A percentile compares a stretch with the other conserved stretches of the same genome.
Evolutionary conservation across 345 rosid species (phyloP).

Genomic region (Gossypium australe): DNA sequence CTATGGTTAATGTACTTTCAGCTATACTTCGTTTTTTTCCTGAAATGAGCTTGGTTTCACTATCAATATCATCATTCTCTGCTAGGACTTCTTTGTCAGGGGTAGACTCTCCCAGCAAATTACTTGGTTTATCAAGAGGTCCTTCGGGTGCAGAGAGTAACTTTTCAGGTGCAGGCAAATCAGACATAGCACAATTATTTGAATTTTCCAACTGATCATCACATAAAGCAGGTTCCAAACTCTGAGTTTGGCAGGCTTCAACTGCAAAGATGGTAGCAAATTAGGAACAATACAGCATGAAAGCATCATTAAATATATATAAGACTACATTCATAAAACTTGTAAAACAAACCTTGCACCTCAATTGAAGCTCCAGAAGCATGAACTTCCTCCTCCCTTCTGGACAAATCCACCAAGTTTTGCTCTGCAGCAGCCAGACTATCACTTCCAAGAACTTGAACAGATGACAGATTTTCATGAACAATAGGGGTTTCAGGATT

Average conservation of each 20-base stretch:
- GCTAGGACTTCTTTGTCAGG: constrained; percentile 48
- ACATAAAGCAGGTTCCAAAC: constrained; percentile 30
- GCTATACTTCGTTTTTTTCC: constrained; percentile 72
- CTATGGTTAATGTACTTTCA: constrained; percentile 67
- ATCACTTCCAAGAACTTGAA: constrained; percentile 13
- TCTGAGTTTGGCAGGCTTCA: constrained; percentile 34
- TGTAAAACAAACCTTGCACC: constrained; percentile 43
- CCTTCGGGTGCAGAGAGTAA: constrained; percentile 56
- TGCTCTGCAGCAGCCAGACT: constrained; percentile 14
- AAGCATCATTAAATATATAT: background rate
- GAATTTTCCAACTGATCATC: constrained; percentile 35
- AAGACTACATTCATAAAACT: constrained; percentile 15
- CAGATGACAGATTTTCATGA: constrained; percentile 20
- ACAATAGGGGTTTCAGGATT: constrained; percentile 15
- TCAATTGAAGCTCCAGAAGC: constrained; percentile 24
- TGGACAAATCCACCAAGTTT: constrained; percentile 15
- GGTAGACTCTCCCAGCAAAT: constrained; percentile 49
- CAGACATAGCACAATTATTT: constrained; percentile 30
- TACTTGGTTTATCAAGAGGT: constrained; percentile 38
- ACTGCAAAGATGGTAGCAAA: constrained; percentile 16
- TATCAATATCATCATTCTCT: constrained; percentile 33
- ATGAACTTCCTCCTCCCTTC: constrained; percentile 19
- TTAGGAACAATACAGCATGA: constrained; percentile 4
- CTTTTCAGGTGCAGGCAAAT: constrained; percentile 72
- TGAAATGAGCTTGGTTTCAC: constrained; percentile 38